Base-by-base conservation (phyloP, 805 yeast genomes). In the Candida endomychidarum region DNA sequence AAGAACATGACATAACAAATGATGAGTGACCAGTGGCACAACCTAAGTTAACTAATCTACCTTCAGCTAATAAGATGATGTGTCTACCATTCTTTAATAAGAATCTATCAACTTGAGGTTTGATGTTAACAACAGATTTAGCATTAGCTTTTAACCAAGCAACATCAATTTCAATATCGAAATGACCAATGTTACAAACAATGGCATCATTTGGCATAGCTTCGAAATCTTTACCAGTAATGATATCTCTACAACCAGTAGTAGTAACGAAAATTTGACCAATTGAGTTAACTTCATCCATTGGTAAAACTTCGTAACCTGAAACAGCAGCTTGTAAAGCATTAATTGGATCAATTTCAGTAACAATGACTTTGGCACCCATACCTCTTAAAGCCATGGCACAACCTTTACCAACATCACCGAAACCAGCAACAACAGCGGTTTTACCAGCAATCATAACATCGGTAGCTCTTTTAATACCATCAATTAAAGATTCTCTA, bases 401-500 rank as follows among this genome's bases (percentile, higher is more conserved):
- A 81, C 99, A 91, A 72, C 99, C 99, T 78, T 91, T 91, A 78
- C 99, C 99, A 65, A 91, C 99, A 68, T 91, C 99, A 81, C 99
- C 99, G 78, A 83, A 91, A 75, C 99, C 99, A 49, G 96, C 97
- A 60, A 91, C 98, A 59, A 91, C 95, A 48, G 98, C 96, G 64
- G 87, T 93, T 79, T 91, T 91, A 77, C 99, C 99, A 56, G 97
- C 98, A 64, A 91, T 84, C 98, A 91, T 93, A 59, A 91, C 98
- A 65, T 91, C 99, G 63, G 99, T 91, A 70, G 98, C 99, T 78
- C 98, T 88, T 84, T 91, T 91, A 72, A 91, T 91, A 78, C 99
- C 99, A 74, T 91, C 99, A 55, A 91, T 78, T 60, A 91, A 82
- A 51, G 99, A 91, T 80, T 91, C 99, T 75, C 98, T 86, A 81